Evolutionary conservation across 495 filamentous ascomycete genomes (phyloP).

Genomic region (Glarea lozoyensis): DNA sequence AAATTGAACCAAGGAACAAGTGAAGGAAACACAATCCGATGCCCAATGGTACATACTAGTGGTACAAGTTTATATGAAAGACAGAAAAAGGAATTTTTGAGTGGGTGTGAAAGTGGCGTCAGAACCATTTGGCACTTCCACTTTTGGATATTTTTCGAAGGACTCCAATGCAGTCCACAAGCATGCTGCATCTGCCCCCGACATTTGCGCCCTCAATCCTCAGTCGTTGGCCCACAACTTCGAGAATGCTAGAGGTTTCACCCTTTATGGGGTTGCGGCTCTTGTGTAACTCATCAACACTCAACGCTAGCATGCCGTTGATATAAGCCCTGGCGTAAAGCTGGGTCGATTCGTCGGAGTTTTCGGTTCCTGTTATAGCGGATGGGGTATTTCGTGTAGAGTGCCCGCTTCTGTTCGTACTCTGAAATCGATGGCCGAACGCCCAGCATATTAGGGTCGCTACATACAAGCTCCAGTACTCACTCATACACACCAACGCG

Average conservation of each 20-base stretch:
- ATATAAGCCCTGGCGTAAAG: conserved; percentile 13
- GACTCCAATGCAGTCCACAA: conserved; percentile 18
- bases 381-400: conserved; percentile 2
- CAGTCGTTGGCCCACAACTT: conserved; percentile 9
- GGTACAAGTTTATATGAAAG: no score
- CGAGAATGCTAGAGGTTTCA: conserved; percentile 13
- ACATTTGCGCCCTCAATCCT: conserved; percentile 11
- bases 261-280: conserved; percentile 13
- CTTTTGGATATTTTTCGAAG: conserved; percentile 13
- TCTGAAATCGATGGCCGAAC: conserved; percentile 18
- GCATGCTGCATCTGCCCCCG: conserved; percentile 12
- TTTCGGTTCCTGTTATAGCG: conserved; percentile 2
- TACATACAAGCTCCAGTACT: conserved; percentile 20
- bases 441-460: conserved; percentile 21
- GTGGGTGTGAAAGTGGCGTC: no score
- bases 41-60: no score
- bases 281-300: conserved; percentile 13
- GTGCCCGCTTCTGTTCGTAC: background rate
- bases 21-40: no score
- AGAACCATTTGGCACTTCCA: conserved; percentile 17
- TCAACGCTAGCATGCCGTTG: conserved; percentile 14
- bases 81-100: no score
- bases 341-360: background rate
- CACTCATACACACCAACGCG: conserved; percentile 3
- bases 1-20: background rate